A percentile compares a stretch with the other conserved stretches of the same genome.
phyloP scores from a whole-genome alignment of 1,284 basidiomycete genomes.

The Fomitopsis pinicola region DNA sequence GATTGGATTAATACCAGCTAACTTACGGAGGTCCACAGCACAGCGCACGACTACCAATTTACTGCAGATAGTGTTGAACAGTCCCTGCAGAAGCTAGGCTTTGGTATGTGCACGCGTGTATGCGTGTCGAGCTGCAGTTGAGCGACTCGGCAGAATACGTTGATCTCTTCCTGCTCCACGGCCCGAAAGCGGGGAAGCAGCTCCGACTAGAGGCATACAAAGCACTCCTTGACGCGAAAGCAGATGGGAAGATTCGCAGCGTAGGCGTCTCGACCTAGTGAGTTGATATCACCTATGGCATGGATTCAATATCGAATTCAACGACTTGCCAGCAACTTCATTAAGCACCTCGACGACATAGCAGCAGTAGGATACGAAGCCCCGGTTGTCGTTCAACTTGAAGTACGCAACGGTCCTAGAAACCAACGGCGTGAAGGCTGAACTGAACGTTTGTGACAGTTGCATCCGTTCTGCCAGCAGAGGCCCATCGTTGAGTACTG shows the following conservation, averaged over 20 bases:
- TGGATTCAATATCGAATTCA: too few species aligned
- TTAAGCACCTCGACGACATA: too few species aligned
- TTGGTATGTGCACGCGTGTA: background rate
- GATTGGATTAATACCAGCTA: background rate
- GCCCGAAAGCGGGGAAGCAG: constrained; percentile 38
- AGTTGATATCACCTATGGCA: too few species aligned
- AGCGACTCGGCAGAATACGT: constrained; percentile 31
- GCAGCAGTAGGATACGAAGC: too few species aligned
- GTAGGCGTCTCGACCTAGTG: constrained; percentile 68
- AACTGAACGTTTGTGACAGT: too few species aligned
- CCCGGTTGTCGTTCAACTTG: constrained; percentile 63
- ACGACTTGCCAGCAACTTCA: constrained; percentile 25
- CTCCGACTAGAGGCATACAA: constrained; percentile 42
- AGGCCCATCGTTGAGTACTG: constrained; percentile 77
- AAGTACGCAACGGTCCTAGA: constrained; percentile 67
- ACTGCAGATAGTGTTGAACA: too few species aligned
- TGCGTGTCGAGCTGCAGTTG: background rate
- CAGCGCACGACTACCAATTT: background rate
- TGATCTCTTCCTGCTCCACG: constrained; percentile 60
- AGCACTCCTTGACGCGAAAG: constrained; percentile 42
- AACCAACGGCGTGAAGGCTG: constrained; percentile 32
- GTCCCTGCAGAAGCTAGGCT: too few species aligned
- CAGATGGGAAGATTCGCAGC: constrained; percentile 46
- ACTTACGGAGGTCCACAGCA: background rate
- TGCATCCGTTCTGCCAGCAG: constrained; percentile 69